A percentile compares a stretch with the other conserved stretches of the same genome.
Conservation (phyloP, 225 moss, liverwort and hornwort species). For the Rhytidiadelphus loreus region DNA sequence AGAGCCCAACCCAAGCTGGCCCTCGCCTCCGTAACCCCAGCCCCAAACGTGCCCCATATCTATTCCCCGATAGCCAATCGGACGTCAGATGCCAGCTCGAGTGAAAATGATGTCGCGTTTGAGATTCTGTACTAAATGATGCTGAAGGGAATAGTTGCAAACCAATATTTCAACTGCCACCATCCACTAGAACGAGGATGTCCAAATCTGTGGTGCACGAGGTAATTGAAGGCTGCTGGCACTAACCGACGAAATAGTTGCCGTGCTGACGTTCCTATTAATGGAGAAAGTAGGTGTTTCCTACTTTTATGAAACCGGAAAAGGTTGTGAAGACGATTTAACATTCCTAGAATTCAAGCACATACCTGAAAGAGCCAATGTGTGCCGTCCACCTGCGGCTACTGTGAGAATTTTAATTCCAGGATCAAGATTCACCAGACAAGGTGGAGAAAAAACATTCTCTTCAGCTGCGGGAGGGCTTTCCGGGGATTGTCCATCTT, state of each 20-base stretch:
- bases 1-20: conserved; percentile 82
- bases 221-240: neutral
- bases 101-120: neutral
- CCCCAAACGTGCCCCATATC: conserved; percentile 87
- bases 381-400: conserved; percentile 93
- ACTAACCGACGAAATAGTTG: neutral
- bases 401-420: conserved; percentile 58
- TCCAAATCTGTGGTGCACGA: neutral
- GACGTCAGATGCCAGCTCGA: neutral
- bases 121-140: neutral
- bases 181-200: neutral
- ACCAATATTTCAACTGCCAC: neutral
- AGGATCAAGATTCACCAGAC: conserved; percentile 56
- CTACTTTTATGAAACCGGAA: neutral
- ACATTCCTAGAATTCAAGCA: neutral
- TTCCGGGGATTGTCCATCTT: conserved; percentile 26
- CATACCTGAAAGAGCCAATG: conserved; percentile 76
- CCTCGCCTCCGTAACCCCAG: conserved; percentile 97
- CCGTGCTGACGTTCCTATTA: neutral
- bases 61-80: conserved; percentile 6
- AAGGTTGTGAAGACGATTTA: neutral
- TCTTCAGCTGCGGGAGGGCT: conserved; percentile 40
- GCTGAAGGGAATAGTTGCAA: neutral
- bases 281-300: neutral
- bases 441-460: conserved; percentile 49